Evolutionary conservation across 1,139 yeast species (phyloP), one percentile per base, ranked within the genome.

Genomic region (Zygosaccharomyces pseudobailii): DNA sequence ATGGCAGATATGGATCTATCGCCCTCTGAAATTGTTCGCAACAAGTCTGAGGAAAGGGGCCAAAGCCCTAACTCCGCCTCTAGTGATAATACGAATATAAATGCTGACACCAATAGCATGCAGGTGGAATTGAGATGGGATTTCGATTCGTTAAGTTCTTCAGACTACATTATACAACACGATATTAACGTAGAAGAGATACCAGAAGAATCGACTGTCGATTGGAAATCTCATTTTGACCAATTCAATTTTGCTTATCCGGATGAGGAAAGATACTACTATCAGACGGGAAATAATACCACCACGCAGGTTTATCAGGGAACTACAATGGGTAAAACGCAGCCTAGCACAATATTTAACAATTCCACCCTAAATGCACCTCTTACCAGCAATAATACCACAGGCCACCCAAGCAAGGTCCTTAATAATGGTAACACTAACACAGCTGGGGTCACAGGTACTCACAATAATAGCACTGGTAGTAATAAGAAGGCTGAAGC

Each of bases 111-210:
- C 5, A 60, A 58, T 31, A 67, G 59, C 7, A 68, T 68, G 36
- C 71, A 67, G 31, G 69, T 78, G n/a, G 87, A 80, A 54, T 81
- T 84, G n/a, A 84, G 84, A 65, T 87, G 95, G 95, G 95, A 86
- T 67, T 87, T 87, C 58, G 94, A 86, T 63, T 84, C 92, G 1
- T 68, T 85, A 49, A 82, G 84, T 59, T 78, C 87, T 42, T 75
- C 80, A 34, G 90, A 84, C 55, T 84, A 84, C 59, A 82, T 85
- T 46, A 68, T 81, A 45, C 88, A 84, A 47, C 82, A 80, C 62
- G 84, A 80, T 45, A 77, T 79, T 43, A 75, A 78, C 52, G 55
- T 78, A 30, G 75, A 71, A 43, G 74, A 74, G 39, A 78, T 78
- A 13, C 56, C 63, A 3, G 63, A 59, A 36, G 67, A 60, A 34